phyloP scores from a whole-genome alignment of 805 yeast genomes.

The Blastobotrys attinorum region DNA sequence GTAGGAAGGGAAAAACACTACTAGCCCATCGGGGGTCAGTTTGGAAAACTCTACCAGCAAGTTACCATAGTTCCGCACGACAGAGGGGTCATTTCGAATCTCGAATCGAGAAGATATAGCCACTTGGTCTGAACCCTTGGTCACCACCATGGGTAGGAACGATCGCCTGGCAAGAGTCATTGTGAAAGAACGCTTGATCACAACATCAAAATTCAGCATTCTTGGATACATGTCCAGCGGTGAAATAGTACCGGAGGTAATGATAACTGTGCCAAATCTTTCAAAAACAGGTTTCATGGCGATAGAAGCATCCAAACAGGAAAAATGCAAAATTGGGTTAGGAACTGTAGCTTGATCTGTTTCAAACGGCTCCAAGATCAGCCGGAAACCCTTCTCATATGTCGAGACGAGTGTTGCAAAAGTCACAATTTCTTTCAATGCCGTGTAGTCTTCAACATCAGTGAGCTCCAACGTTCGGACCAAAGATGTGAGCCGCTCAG shows the following conservation, averaged over 20 bases:
- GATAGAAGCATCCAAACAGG: constrained; percentile 95
- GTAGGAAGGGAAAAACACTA: constrained; percentile 95
- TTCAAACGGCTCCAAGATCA: constrained; percentile 93
- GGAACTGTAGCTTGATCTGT: constrained; percentile 94
- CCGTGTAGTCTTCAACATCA: constrained; percentile 86
- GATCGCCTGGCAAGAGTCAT: constrained; percentile 92
- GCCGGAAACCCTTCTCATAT: constrained; percentile 84
- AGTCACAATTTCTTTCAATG: constrained; percentile 91
- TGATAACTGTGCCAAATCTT: constrained; percentile 81
- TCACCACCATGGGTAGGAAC: constrained; percentile 89
- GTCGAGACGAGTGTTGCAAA: constrained; percentile 95
- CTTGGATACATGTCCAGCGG: constrained; percentile 98
- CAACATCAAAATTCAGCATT: constrained; percentile 90
- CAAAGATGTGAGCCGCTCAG: constrained; percentile 80
- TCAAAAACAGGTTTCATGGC: constrained; percentile 97
- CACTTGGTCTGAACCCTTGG: constrained; percentile 97
- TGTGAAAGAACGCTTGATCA: constrained; percentile 87
- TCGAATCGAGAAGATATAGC: constrained; percentile 94
- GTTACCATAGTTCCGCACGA: constrained; percentile 94
- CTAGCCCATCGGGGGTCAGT: constrained; percentile 96
- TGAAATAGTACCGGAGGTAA: constrained; percentile 96
- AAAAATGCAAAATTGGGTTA: constrained; percentile 85
- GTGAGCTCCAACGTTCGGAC: constrained; percentile 83
- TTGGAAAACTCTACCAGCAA: constrained; percentile 86
- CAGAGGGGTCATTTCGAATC: constrained; percentile 95